Percentiles rank a stretch among this genome's conserved stretches.
Conservation (phyloP, 352 stramenopile genomes). For the Pythium monospermum region DNA sequence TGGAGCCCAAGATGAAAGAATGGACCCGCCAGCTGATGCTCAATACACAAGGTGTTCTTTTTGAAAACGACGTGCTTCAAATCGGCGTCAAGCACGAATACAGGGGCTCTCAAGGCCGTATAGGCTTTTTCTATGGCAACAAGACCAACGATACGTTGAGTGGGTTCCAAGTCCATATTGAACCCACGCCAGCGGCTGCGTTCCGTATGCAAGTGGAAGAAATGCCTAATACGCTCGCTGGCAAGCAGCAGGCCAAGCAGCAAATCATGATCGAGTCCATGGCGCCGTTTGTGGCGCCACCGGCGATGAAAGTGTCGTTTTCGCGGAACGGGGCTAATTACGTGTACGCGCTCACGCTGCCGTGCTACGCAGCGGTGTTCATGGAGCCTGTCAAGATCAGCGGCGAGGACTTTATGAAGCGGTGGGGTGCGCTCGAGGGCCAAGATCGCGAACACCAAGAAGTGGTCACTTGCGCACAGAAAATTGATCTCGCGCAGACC, state of each 20-base stretch:
- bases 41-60: slow-evolving; percentile 88
- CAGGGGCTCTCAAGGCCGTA: slow-evolving; percentile 87
- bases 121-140: slow-evolving; percentile 97
- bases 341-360: slow-evolving; percentile 73
- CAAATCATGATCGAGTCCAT: slow-evolving; percentile 92
- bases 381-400: slow-evolving; percentile 90
- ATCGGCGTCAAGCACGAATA: slow-evolving; percentile 96
- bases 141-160: slow-evolving; percentile 72
- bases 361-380: slow-evolving; percentile 88
- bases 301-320: slow-evolving; percentile 87
- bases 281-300: slow-evolving; percentile 88
- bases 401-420: slow-evolving; percentile 89
- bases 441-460: slow-evolving; percentile 92
- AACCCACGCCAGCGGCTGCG: slow-evolving; percentile 20
- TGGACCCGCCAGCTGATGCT: slow-evolving; percentile 87
- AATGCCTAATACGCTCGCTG: slow-evolving; percentile 60
- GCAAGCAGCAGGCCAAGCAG: slow-evolving; percentile 90
- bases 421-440: slow-evolving; percentile 89
- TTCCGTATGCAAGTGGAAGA: slow-evolving; percentile 73
- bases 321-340: slow-evolving; percentile 50
- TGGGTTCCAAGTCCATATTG: slow-evolving; percentile 82
- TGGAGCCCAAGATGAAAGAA: slow-evolving; percentile 41
- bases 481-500: slow-evolving; percentile 83
- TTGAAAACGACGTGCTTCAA: slow-evolving; percentile 92
- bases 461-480: slow-evolving; percentile 72